A percentile compares a stretch with the other conserved stretches of the same genome.
phyloP scores from a whole-genome alignment of 2,329 filamentous ascomycete genomes.

The Fusarium praegraminearum region DNA sequence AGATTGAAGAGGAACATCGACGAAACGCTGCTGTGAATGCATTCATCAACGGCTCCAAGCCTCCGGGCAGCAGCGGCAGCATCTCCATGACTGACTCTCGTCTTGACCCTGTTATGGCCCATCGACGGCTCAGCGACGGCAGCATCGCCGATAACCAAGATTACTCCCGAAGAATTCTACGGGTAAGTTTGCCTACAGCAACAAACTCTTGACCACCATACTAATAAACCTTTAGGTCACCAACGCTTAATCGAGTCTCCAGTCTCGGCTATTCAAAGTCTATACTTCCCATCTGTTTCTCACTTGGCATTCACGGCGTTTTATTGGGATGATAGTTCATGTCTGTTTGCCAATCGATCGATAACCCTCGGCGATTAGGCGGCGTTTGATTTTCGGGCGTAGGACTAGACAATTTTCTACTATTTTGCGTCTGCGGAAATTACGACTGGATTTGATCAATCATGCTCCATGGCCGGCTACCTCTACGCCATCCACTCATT shows the following conservation, averaged over 20 bases:
- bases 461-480: slow-evolving; percentile 45
- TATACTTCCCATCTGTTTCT: slow-evolving; percentile 25
- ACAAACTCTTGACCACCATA: neutral
- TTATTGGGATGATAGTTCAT: slow-evolving; percentile 54
- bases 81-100: slow-evolving; percentile 84
- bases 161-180: slow-evolving; percentile 94
- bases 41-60: slow-evolving; percentile 75
- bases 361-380: slow-evolving; percentile 50
- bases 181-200: slow-evolving; percentile 69
- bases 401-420: slow-evolving; percentile 51
- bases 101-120: slow-evolving; percentile 86
- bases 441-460: slow-evolving; percentile 50
- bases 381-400: slow-evolving; percentile 55
- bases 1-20: slow-evolving; percentile 86
- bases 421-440: slow-evolving; percentile 47
- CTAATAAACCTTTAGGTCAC: slow-evolving; percentile 60
- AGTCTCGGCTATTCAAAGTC: slow-evolving; percentile 25
- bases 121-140: slow-evolving; percentile 88
- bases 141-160: slow-evolving; percentile 98
- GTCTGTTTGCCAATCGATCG: slow-evolving; percentile 52
- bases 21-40: slow-evolving; percentile 82
- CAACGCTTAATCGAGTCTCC: slow-evolving; percentile 63
- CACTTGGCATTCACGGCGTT: slow-evolving; percentile 59
- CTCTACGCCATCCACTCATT: slow-evolving; percentile 59
- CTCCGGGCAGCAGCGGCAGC: slow-evolving; percentile 71